Percentiles rank a stretch among this genome's conserved stretches.
Evolutionary conservation across 768 basidiomycete species (phyloP).

Genomic region (Lanmaoa pseudosensibilis): DNA sequence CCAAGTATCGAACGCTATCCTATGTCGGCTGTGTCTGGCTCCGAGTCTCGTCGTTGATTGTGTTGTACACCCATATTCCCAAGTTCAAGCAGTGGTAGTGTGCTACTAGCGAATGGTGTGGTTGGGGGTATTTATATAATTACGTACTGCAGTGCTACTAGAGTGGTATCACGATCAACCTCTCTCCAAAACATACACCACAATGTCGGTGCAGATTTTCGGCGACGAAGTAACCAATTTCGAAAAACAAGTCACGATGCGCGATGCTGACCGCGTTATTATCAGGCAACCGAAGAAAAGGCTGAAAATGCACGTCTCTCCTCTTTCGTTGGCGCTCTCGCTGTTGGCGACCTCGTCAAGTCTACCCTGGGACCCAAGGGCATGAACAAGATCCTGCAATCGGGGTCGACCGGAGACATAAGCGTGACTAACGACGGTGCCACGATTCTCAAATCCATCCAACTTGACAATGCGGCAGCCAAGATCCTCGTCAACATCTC

Average conservation of each 20-base stretch:
- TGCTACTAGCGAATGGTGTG: no score
- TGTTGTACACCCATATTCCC: no score
- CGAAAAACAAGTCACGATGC: background rate
- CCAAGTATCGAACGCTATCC: no score
- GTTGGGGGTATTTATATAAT: background rate
- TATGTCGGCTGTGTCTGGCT: no score
- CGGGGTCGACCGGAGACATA: constrained; percentile 83
- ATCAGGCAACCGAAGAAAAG: constrained; percentile 86
- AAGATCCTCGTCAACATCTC: constrained; percentile 99
- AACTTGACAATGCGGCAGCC: constrained; percentile 97
- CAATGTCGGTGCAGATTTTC: constrained; percentile 65
- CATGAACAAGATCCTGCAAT: constrained; percentile 99
- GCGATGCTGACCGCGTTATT: constrained; percentile 4
- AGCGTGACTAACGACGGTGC: constrained; percentile 99
- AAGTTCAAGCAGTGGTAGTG: no score
- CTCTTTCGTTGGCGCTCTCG: constrained; percentile 96
- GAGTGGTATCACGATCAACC: constrained; percentile 3
- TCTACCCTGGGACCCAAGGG: constrained; percentile 98
- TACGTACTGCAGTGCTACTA: background rate
- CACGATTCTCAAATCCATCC: constrained; percentile 95
- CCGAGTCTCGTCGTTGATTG: no score
- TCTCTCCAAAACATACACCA: background rate
- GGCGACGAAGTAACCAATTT: constrained; percentile 50
- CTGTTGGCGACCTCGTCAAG: constrained; percentile 97
- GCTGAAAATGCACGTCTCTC: constrained; percentile 98